phyloP scores from a whole-genome alignment of 2,329 filamentous ascomycete genomes.

The Chrysoporthe cubensis region DNA sequence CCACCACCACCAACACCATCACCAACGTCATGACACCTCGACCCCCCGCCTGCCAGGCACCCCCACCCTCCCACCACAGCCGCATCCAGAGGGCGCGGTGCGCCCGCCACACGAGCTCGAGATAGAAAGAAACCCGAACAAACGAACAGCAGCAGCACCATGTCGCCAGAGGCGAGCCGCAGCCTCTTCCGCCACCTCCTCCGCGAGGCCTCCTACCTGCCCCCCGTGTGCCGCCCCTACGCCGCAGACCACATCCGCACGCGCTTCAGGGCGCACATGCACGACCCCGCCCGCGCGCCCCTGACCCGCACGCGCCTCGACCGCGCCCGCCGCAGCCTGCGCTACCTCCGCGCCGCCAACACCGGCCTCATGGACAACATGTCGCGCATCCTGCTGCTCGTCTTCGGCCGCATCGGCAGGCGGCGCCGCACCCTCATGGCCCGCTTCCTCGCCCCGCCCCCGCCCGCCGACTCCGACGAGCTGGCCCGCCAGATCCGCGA shows the following conservation, averaged over 20 bases:
- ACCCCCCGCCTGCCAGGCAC: not conserved
- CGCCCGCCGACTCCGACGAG: slow-evolving; percentile 46
- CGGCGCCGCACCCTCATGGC: slow-evolving; percentile 53
- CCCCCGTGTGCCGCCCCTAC: slow-evolving; percentile 51
- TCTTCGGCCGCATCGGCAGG: slow-evolving; percentile 58
- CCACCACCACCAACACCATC: too few relatives aligned
- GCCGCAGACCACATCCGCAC: slow-evolving; percentile 47
- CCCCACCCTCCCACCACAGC: not conserved
- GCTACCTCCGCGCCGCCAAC: slow-evolving; percentile 57
- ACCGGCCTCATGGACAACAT: slow-evolving; percentile 53
- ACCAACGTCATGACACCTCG: too few relatives aligned
- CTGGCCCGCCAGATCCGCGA: slow-evolving; percentile 38
- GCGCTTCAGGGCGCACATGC: slow-evolving; percentile 50
- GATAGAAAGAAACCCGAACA: too few relatives aligned
- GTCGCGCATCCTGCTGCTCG: slow-evolving; percentile 50
- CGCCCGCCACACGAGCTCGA: too few relatives aligned
- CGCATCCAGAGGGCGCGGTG: not conserved
- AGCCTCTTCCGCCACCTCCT: slow-evolving; percentile 63
- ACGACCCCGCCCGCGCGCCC: slow-evolving; percentile 31
- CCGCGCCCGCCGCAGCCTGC: slow-evolving; percentile 48
- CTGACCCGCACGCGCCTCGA: slow-evolving; percentile 38
- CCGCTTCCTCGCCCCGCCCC: slow-evolving; percentile 41
- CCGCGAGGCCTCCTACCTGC: slow-evolving; percentile 64
- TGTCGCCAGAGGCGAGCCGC: slow-evolving; percentile 30
- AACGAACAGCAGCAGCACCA: too few relatives aligned